Evolutionary conservation across 2,329 filamentous ascomycete genomes (phyloP).

Genomic region (Fusarium camptoceras): DNA sequence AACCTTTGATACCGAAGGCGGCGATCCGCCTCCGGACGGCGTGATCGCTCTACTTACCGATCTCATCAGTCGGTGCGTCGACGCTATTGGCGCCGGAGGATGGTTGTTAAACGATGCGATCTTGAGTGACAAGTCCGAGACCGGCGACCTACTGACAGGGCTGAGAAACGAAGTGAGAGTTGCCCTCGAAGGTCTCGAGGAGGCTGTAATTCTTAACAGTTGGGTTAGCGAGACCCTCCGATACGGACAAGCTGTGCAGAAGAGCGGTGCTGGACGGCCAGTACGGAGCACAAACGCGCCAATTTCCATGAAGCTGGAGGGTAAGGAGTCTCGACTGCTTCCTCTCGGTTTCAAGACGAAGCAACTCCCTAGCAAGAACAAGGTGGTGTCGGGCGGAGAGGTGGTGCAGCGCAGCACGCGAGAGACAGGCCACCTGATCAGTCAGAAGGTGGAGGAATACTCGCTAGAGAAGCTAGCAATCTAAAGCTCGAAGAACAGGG

Average conservation of each 20-base stretch:
- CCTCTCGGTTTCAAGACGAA: constrained; percentile 79
- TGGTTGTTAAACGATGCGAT: constrained; percentile 75
- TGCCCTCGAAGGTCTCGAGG: constrained; percentile 77
- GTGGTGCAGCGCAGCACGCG: constrained; percentile 74
- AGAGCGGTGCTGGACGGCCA: constrained; percentile 47
- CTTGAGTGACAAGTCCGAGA: constrained; percentile 63
- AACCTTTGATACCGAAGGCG: constrained; percentile 56
- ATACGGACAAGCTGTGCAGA: constrained; percentile 62
- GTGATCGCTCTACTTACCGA: constrained; percentile 78
- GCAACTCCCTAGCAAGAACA: constrained; percentile 61
- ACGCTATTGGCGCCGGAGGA: constrained; percentile 78
- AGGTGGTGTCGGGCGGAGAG: constrained; percentile 77
- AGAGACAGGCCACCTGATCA: constrained; percentile 81
- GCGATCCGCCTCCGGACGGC: constrained; percentile 68
- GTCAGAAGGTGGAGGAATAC: constrained; percentile 84
- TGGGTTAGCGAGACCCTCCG: constrained; percentile 74
- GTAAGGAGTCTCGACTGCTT: constrained; percentile 64
- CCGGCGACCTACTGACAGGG: constrained; percentile 72
- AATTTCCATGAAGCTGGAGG: constrained; percentile 57
- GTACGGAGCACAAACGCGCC: constrained; percentile 55
- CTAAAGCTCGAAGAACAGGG: constrained; percentile 53
- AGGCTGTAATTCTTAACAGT: constrained; percentile 73
- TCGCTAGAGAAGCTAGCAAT: constrained; percentile 81
- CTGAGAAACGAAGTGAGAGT: constrained; percentile 77
- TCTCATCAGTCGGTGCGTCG: constrained; percentile 77